phyloP scores from a whole-genome alignment of 2,329 filamentous ascomycete species.

The Beauveria scarabaeidicola region DNA sequence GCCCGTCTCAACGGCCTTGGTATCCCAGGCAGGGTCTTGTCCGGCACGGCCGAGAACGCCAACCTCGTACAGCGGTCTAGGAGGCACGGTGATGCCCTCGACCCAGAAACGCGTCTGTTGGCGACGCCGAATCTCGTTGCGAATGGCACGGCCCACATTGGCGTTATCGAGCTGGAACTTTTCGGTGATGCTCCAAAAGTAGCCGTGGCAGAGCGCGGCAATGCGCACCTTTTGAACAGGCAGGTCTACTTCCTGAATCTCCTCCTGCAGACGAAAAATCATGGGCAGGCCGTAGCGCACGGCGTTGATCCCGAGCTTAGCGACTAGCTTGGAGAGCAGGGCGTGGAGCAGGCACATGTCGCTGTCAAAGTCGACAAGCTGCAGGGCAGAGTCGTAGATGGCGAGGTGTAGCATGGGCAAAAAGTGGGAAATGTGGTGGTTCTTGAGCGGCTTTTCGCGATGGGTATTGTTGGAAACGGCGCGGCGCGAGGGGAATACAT shows the following conservation, averaged over 20 bases:
- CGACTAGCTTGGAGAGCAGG: slow-evolving; percentile 64
- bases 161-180: slow-evolving; percentile 69
- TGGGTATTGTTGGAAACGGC: slow-evolving; percentile 60
- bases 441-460: slow-evolving; percentile 45
- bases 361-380: slow-evolving; percentile 61
- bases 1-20: slow-evolving; percentile 50
- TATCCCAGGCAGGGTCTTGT: slow-evolving; percentile 37
- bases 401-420: slow-evolving; percentile 75
- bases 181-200: slow-evolving; percentile 72
- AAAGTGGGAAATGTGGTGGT: slow-evolving; percentile 57
- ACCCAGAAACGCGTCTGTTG: slow-evolving; percentile 73
- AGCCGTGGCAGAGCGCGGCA: slow-evolving; percentile 79
- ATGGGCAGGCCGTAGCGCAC: slow-evolving; percentile 73
- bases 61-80: slow-evolving; percentile 54
- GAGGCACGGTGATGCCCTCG: slow-evolving; percentile 62
- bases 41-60: slow-evolving; percentile 40
- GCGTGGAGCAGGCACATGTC: slow-evolving; percentile 73
- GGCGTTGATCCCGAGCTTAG: slow-evolving; percentile 75
- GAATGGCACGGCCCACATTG: slow-evolving; percentile 59
- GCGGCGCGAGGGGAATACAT: slow-evolving; percentile 42
- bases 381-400: slow-evolving; percentile 80
- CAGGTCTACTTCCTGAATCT: slow-evolving; percentile 59
- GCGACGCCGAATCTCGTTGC: slow-evolving; percentile 67
- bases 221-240: slow-evolving; percentile 68
- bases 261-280: slow-evolving; percentile 81